Percentiles rank a stretch among this genome's conserved stretches.
These are phyloP conservation scores for Rubroboletus satanas DNA, from an alignment of 768 basidiomycete genomes.

Conservation along the genomic window DNA sequence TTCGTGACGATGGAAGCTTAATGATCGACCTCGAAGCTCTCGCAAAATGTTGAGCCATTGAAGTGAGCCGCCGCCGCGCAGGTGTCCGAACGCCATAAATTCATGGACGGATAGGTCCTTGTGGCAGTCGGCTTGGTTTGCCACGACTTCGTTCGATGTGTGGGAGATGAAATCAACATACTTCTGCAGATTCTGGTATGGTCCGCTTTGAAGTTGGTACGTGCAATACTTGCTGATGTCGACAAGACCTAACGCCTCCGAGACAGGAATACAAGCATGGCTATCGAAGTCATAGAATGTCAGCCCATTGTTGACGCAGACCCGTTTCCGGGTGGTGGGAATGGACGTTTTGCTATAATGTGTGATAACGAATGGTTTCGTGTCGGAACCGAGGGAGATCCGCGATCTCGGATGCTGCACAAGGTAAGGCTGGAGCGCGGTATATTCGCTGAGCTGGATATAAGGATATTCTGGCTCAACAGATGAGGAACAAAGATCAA, in stretches of 20 bases:
- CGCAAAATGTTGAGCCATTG: too few species aligned
- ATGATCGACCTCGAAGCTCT: too few species aligned
- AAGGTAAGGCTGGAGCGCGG: slow-evolving; percentile 9
- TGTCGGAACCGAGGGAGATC: slow-evolving; percentile 7
- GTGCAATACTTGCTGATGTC: slow-evolving; percentile 29
- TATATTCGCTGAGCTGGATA: slow-evolving; percentile 14
- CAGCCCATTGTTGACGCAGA: slow-evolving; percentile 36
- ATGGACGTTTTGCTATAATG: slow-evolving; percentile 17
- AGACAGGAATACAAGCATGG: slow-evolving; percentile 8
- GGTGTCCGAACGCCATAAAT: too few species aligned
- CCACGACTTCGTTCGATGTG: slow-evolving; percentile 42
- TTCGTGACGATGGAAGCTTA: too few species aligned
- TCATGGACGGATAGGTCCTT: slow-evolving; percentile 9
- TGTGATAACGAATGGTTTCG: slow-evolving; percentile 18
- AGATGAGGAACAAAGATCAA: slow-evolving; percentile 15
- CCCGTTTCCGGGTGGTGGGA: slow-evolving; percentile 4
- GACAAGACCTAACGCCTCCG: slow-evolving; percentile 9
- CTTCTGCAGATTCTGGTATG: slow-evolving; percentile 36
- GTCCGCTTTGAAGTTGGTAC: slow-evolving; percentile 28
- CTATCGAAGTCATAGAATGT: slow-evolving; percentile 30
- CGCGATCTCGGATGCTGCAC: background rate
- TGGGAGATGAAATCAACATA: slow-evolving; percentile 35
- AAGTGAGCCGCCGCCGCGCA: too few species aligned
- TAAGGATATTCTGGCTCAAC: slow-evolving; percentile 6
- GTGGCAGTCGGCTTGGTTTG: slow-evolving; percentile 40